Percentiles rank a stretch among this genome's conserved stretches.
phyloP scores from a whole-genome alignment of 352 stramenopile species.

The Pythium coloratum region DNA sequence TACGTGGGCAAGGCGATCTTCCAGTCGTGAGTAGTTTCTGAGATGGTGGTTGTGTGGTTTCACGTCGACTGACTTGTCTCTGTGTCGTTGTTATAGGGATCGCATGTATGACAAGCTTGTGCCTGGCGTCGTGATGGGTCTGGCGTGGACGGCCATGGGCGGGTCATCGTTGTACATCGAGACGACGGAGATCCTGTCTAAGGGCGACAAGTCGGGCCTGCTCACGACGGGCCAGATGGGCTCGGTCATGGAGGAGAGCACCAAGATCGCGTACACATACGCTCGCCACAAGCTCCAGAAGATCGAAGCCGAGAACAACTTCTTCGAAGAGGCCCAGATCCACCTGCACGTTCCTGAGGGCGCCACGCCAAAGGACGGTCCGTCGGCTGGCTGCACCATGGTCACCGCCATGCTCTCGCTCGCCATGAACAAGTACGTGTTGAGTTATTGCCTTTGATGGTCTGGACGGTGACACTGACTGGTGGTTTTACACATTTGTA shows the following conservation, averaged over 20 bases:
- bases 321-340: slow-evolving; percentile 95
- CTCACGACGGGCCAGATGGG: slow-evolving; percentile 95
- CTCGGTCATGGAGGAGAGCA: slow-evolving; percentile 98
- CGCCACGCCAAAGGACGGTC: slow-evolving; percentile 98
- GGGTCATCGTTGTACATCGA: slow-evolving; percentile 99
- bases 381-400: slow-evolving; percentile 98
- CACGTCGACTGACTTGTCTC: background rate
- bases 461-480: background rate
- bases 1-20: slow-evolving; percentile 99
- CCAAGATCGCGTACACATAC: slow-evolving; percentile 96
- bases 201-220: slow-evolving; percentile 62
- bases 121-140: slow-evolving; percentile 97
- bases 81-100: slow-evolving; percentile 63
- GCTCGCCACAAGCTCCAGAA: slow-evolving; percentile 80
- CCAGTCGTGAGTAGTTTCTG: slow-evolving; percentile 74
- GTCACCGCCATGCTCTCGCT: slow-evolving; percentile 96
- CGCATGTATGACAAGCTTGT: slow-evolving; percentile 95
- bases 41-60: background rate
- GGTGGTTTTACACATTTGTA: slow-evolving; percentile 19
- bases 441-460: background rate
- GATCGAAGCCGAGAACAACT: slow-evolving; percentile 82
- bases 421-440: slow-evolving; percentile 89
- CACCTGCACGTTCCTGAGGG: slow-evolving; percentile 99
- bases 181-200: slow-evolving; percentile 73
- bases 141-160: slow-evolving; percentile 98